Evolutionary conservation across 345 rosid species (phyloP).

Genomic region (rapeseed (Brassica napus)): Da-Ae NC_063444.1:41679501-41680000

Average conservation of each 20-base stretch:
- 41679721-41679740: slow-evolving; percentile 62
- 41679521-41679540: slow-evolving; percentile 72
- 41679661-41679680: slow-evolving; percentile 96
- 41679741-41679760: slow-evolving; percentile 67
- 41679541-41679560: slow-evolving; percentile 90
- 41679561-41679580: slow-evolving; percentile 80
- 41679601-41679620: slow-evolving; percentile 66
- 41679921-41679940: not conserved
- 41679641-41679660: slow-evolving; percentile 54
- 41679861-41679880: slow-evolving; percentile 81
- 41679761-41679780: slow-evolving; percentile 77
- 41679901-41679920: slow-evolving; percentile 62
- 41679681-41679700: slow-evolving; percentile 56
- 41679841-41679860: slow-evolving; percentile 96
- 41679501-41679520: slow-evolving; percentile 58
- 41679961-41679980: slow-evolving; percentile 30
- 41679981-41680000: not conserved
- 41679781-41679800: slow-evolving; percentile 75
- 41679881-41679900: slow-evolving; percentile 64
- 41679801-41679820: slow-evolving; percentile 91
- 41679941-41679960: slow-evolving; percentile 28
- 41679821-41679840: slow-evolving; percentile 82
- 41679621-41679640: slow-evolving; percentile 43
- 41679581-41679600: slow-evolving; percentile 73
- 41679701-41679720: slow-evolving; percentile 80